Evolutionary conservation across 768 basidiomycete genomes (phyloP).

Genomic region (Strobilomyces confusus): DNA sequence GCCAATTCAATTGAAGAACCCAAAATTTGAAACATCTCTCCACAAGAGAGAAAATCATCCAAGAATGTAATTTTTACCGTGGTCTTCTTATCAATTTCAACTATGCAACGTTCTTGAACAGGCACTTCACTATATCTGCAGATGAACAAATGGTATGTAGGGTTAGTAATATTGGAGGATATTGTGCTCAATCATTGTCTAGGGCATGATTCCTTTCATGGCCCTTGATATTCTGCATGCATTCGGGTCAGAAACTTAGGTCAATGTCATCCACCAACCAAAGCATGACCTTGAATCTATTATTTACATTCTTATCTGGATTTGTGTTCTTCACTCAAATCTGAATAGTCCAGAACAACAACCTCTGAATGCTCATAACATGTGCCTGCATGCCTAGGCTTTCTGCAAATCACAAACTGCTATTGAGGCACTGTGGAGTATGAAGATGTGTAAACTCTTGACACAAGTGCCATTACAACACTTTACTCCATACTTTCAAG

Average conservation of each 20-base stretch:
- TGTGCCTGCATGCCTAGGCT: background rate
- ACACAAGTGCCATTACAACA: background rate
- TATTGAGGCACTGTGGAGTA: background rate
- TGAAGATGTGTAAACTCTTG: background rate
- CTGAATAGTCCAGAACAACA: background rate
- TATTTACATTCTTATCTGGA: slow-evolving; percentile 1
- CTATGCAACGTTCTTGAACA: background rate
- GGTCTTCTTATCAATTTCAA: slow-evolving; percentile 5
- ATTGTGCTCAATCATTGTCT: background rate
- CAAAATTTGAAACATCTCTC: background rate
- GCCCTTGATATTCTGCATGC: background rate
- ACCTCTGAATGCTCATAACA: background rate
- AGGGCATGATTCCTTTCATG: background rate
- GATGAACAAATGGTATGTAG: slow-evolving; percentile 1
- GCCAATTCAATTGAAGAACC: background rate
- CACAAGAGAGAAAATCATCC: background rate
- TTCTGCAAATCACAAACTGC: background rate
- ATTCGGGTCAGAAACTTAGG: background rate
- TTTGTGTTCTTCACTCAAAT: background rate
- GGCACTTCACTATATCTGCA: background rate
- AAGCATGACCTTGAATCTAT: slow-evolving; percentile 4
- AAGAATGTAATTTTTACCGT: background rate
- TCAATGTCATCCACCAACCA: background rate
- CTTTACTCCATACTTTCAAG: background rate
- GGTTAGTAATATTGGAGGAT: background rate